Percentiles rank a stretch among this genome's conserved stretches.
Evolutionary conservation across 306 rosid genomes (phyloP).

Genomic region (Cicer yamashitae): DNA sequence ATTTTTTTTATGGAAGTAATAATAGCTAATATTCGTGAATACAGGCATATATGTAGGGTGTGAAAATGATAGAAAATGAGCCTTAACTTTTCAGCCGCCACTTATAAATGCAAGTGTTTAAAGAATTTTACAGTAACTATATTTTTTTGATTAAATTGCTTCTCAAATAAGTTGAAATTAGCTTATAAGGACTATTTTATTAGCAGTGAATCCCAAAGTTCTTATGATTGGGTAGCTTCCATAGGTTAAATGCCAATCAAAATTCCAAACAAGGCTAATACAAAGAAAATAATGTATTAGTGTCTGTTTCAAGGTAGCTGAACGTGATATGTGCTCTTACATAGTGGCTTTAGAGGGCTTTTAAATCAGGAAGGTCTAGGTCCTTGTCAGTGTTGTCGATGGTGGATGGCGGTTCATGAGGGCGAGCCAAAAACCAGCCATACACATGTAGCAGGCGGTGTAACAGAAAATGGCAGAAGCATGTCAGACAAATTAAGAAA

Average conservation of each 20-base stretch:
- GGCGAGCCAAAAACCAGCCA: too few relatives aligned
- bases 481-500: too few relatives aligned
- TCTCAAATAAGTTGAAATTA: neutral
- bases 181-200: neutral
- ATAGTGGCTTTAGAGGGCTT: neutral
- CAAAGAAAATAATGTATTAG: neutral
- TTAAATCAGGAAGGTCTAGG: too few relatives aligned
- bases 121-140: neutral
- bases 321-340: neutral
- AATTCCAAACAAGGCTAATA: neutral
- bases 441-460: too few relatives aligned
- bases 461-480: too few relatives aligned
- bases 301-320: neutral
- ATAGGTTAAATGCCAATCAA: neutral
- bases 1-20: too few relatives aligned
- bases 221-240: neutral
- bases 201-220: neutral
- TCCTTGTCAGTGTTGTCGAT: too few relatives aligned
- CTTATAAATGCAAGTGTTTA: neutral
- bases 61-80: neutral
- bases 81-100: neutral
- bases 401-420: too few relatives aligned
- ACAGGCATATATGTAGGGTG: neutral
- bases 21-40: neutral
- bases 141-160: neutral